Percentiles rank a stretch among this genome's conserved stretches.
These are phyloP conservation scores for Cadophora gregata DNA, from an alignment of 2,329 filamentous ascomycete species.

Conservation along the genomic window DNA sequence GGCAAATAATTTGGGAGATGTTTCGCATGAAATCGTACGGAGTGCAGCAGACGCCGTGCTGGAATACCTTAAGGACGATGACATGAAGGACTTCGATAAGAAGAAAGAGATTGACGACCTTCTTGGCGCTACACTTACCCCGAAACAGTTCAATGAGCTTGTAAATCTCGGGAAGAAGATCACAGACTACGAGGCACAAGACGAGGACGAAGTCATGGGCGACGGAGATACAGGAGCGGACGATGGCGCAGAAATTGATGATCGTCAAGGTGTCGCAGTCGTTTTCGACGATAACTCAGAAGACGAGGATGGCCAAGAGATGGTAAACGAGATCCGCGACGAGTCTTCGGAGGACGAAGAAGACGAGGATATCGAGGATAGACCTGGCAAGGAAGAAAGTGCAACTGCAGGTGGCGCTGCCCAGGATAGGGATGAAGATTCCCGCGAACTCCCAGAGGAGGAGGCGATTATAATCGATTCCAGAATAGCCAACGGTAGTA, in stretches of 20 bases:
- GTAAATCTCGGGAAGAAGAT: slow-evolving; percentile 98
- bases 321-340: slow-evolving; percentile 86
- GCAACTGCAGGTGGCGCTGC: slow-evolving; percentile 58
- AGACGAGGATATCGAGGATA: slow-evolving; percentile 70
- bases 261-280: slow-evolving; percentile 94
- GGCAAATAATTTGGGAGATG: slow-evolving; percentile 86
- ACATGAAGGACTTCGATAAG: slow-evolving; percentile 96
- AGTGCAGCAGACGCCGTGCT: slow-evolving; percentile 93
- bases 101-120: slow-evolving; percentile 98
- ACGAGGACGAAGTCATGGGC: slow-evolving; percentile 89
- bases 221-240: slow-evolving; percentile 70
- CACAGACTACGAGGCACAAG: slow-evolving; percentile 95
- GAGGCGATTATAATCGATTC: slow-evolving; percentile 88
- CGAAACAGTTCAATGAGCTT: slow-evolving; percentile 95
- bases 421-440: slow-evolving; percentile 56
- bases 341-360: slow-evolving; percentile 85
- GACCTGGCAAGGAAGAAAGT: slow-evolving; percentile 55
- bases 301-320: slow-evolving; percentile 77
- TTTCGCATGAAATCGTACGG: slow-evolving; percentile 86
- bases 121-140: slow-evolving; percentile 78
- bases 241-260: slow-evolving; percentile 82
- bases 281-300: slow-evolving; percentile 94
- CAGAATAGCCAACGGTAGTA: slow-evolving; percentile 55
- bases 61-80: slow-evolving; percentile 92
- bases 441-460: slow-evolving; percentile 58